Conservation (phyloP, 2,329 filamentous ascomycete genomes). For the Ophiosphaerella narmari region DNA sequence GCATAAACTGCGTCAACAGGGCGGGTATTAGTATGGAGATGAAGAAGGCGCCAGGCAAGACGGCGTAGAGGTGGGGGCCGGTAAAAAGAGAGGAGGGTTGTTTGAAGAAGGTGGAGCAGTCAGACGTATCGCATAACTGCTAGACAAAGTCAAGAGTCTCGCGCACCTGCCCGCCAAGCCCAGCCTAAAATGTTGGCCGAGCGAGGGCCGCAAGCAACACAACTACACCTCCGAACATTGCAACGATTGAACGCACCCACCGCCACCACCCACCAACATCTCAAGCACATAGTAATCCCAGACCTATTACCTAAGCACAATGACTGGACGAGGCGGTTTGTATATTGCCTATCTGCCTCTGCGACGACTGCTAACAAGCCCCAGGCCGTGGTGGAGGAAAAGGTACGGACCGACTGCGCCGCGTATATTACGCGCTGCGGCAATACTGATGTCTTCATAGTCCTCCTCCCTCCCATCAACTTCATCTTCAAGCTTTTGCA, state of each 20-base stretch:
- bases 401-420: slow-evolving; percentile 27
- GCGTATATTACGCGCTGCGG: slow-evolving; percentile 1
- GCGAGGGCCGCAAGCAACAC: slow-evolving; percentile 7
- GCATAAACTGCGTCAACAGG: slow-evolving; percentile 37
- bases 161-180: slow-evolving; percentile 29
- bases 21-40: not conserved
- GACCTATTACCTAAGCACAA: slow-evolving; percentile 14
- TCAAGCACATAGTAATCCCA: slow-evolving; percentile 2
- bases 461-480: slow-evolving; percentile 78
- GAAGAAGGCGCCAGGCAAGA: slow-evolving; percentile 6
- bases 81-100: slow-evolving; percentile 17
- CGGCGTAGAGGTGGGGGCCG: slow-evolving; percentile 2
- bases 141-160: slow-evolving; percentile 28
- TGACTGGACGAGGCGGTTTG: slow-evolving; percentile 43
- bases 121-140: slow-evolving; percentile 19
- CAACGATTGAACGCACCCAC: slow-evolving; percentile 9
- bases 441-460: slow-evolving; percentile 41
- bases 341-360: slow-evolving; percentile 1
- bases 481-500: slow-evolving; percentile 94
- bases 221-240: slow-evolving; percentile 20
- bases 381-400: slow-evolving; percentile 60
- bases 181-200: slow-evolving; percentile 36
- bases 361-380: slow-evolving; percentile 39
- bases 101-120: slow-evolving; percentile 26
- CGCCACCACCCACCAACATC: slow-evolving; percentile 8